Base-by-base conservation (phyloP, 371 early-diverging fungal species). In the Gilbertella persicaria region DNA sequence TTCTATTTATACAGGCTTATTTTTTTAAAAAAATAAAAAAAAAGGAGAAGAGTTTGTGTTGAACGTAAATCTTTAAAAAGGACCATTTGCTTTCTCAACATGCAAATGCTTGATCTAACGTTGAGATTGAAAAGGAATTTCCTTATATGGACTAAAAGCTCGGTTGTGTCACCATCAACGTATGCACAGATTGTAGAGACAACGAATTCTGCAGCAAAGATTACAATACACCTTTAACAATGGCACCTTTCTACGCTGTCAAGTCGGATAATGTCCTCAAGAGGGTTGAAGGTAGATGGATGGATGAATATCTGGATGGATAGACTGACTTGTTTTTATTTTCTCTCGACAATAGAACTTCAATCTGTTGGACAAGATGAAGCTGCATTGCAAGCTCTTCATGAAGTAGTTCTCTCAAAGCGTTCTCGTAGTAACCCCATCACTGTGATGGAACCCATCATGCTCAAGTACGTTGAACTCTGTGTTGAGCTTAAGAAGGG, bases 381-480 rank as follows among this genome's bases (percentile, higher is more conserved):
- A 33, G 82, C 92, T 45, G 99, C 98, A 41, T 82, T 97, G 53
- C 85, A 88, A 68, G 83, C 92, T 33, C 87, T 97, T 50, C 89
- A 93, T 67, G 96, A 97, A 56, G 87, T 91, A 44, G 85, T 98
- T 55, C 86, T 88, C 62, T 88, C 92, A 54, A 93, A 92, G 75
- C 86, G 93, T 48, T 84, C 92, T 35, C 88, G 95, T 58, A 82
- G 80, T 55, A 89, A 87, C 40, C 85, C 92, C 17, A 74, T 94
- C 33, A 74, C 77, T 25, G 75, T 84, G 26, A 83, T 95, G 64
- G 96, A 97, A 76, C 94, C 95, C 55, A 90, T 97, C 57, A 84
- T 96, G 80, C 81, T 91, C 69, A 90, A 90, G 74, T 96, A 94
- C 65, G 84, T 96, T 43, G 94, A 95, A 73, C 87, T 98, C 44